Evolutionary conservation across 805 yeast genomes (phyloP), one percentile per base, ranked within the genome.

Genomic region (Blastobotrys attinorum): DNA sequence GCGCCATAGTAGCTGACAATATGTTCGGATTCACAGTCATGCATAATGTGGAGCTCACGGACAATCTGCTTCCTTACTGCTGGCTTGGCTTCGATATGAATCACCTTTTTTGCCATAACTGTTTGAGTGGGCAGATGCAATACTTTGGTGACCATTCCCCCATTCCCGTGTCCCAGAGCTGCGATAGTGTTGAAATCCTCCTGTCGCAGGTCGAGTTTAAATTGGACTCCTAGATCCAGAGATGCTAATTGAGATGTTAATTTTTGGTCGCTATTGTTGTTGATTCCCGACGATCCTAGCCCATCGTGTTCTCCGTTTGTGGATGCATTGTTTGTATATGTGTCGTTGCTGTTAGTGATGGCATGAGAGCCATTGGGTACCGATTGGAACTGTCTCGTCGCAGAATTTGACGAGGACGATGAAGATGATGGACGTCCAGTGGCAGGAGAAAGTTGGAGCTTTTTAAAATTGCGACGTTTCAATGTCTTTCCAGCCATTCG

Each of bases 1-100:
- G 96, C 95, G 5, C 97, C 97, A 62, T 81, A 90, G 61, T 89
- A 92, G 37, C 84, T 86, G 40, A 90, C 83, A 37, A 92, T 89
- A 55, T 76, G 84, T 3, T 86, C 86, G 44, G 74, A 53, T 77
- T 80, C 58, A 58, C 97, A 90, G 57, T 85, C 95, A 60, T 87
- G 95, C 76, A 92, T 76, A 18, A 92, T 89, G 47, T 88, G 77
- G 42, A 92, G 70, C 64, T 92, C 99, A 49, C 96, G 72, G 8
- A 86, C 74, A 40, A 92, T 83, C 61, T 89, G 97, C 40, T 83
- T 77, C 54, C 83, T 85, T 6, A 85, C 79, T 13, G 77, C 75
- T 47, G 77, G 78, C 57, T 86, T 85, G 52, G 83, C 79, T 55
- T 90, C 97, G 22, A 92, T 76, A 49, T 82, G 88, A 25, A 92